Evolutionary conservation across 2,329 filamentous ascomycete genomes (phyloP).

Genomic region (Cordyceps tenuipes): DNA sequence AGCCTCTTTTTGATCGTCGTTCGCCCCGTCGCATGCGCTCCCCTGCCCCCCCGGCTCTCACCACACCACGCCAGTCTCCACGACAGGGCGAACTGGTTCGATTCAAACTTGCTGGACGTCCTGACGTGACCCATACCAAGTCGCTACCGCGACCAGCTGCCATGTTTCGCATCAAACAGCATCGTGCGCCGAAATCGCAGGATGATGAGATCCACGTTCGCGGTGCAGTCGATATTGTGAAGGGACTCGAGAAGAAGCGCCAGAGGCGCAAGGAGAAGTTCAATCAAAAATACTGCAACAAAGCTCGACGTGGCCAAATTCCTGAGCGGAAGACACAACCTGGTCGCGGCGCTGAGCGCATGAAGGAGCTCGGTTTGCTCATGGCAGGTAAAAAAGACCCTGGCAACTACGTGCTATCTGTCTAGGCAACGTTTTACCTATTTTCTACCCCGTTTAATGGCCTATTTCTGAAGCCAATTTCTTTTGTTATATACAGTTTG

Average conservation of each 20-base stretch:
- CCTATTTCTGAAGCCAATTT: neutral
- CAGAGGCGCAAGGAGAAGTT: constrained; percentile 90
- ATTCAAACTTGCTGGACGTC: constrained; percentile 42
- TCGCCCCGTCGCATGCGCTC: constrained; percentile 66
- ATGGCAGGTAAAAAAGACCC: constrained; percentile 73
- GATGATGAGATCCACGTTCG: constrained; percentile 59
- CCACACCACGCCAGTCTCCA: constrained; percentile 31
- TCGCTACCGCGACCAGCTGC: constrained; percentile 76
- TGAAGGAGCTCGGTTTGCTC: constrained; percentile 72
- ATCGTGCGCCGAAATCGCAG: constrained; percentile 27
- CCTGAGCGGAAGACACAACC: constrained; percentile 60
- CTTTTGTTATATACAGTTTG: neutral
- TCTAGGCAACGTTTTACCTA: constrained; percentile 35
- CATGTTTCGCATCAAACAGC: constrained; percentile 48
- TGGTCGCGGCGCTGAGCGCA: constrained; percentile 84
- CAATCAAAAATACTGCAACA: constrained; percentile 80
- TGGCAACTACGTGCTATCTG: constrained; percentile 69
- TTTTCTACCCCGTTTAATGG: neutral
- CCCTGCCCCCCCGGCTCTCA: constrained; percentile 49
- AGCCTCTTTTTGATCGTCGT: constrained; percentile 52
- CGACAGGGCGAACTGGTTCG: constrained; percentile 29
- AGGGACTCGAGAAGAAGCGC: constrained; percentile 89
- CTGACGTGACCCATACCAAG: constrained; percentile 67
- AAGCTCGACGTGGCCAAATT: constrained; percentile 61
- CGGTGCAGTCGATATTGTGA: constrained; percentile 95